Evolutionary conservation across 2,329 filamentous ascomycete genomes (phyloP), one percentile per base, ranked within the genome.

Genomic region (Mycosphaerella sp.): DNA sequence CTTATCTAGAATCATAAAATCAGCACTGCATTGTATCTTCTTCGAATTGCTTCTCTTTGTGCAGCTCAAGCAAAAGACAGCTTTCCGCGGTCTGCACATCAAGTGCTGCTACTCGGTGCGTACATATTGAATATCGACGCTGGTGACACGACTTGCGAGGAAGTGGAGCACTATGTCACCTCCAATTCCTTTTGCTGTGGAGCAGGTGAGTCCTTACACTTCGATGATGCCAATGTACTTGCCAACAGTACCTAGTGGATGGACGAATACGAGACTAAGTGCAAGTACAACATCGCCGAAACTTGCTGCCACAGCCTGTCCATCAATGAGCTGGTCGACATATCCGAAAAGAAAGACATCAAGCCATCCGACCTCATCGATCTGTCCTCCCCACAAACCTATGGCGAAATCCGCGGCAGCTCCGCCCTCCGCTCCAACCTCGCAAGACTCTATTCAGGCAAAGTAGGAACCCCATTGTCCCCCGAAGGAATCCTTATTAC

Each of bases 241-340:
- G 16, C 32, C 53, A 42, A 54, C 40, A 34, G 44, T 8, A 21
- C n/a, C 18, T 54, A 80, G 77, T 80, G 77, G 77, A 79, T 80
- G 76, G 76, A 80, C 63, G 68, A 72, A 48, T 71, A 79, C 60
- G 76, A 79, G 58, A 71, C 69, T 1, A 70, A 69, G 25, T 73
- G 73, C 54, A 78, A 77, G 52, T 78, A 78, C 66, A 90, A 94
- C 67, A 79, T 91, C 43, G 85, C 86, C 51, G 87, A 91, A 68
- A 91, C 87, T 0, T 91, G 87, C 64, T 85, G 81, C 50, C 81
- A 84, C 2, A 88, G 85, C 3, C 74, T 91, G 17, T 89, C 86
- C 0, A 71, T 91, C 52, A 76, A 85, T 18, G 79, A 89, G 42
- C 75, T 91, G 3, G 70, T 76, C 8, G 68, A 69, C 0, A 68